Evolutionary conservation across 2,329 filamentous ascomycete genomes (phyloP).

Genomic region (Fusarium austroafricanum): DNA sequence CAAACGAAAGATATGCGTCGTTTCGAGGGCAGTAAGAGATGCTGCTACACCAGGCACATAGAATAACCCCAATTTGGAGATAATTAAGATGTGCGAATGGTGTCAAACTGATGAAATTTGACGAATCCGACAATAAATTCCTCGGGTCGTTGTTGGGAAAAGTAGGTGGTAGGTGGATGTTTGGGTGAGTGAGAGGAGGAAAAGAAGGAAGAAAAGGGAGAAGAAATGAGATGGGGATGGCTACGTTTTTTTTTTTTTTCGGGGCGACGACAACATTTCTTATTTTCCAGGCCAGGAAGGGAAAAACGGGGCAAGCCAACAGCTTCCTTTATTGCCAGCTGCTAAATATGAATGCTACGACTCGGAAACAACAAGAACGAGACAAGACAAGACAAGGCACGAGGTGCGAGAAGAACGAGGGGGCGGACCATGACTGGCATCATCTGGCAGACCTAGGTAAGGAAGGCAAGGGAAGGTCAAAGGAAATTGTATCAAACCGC

Average conservation of each 20-base stretch:
- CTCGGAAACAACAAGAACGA: conserved; percentile 38
- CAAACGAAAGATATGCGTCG: conserved; percentile 37
- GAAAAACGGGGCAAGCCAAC: conserved; percentile 60
- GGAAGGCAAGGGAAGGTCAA: conserved; percentile 39
- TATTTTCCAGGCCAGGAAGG: conserved; percentile 55
- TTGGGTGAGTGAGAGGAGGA: conserved; percentile 40
- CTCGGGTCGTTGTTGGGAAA: conserved; percentile 52
- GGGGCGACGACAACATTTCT: conserved; percentile 57
- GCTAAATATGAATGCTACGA: conserved; percentile 43
- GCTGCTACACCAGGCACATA: conserved; percentile 48
- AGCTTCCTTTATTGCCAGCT: conserved; percentile 36
- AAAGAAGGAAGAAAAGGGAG: conserved; percentile 40
- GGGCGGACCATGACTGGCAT: conserved; percentile 38
- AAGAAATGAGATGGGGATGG: conserved; percentile 59
- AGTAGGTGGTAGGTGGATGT: conserved; percentile 46
- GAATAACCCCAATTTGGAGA: conserved; percentile 53
- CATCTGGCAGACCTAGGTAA: conserved; percentile 35
- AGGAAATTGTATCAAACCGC: conserved; percentile 47
- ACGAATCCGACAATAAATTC: conserved; percentile 44
- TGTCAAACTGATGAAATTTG: conserved; percentile 58
- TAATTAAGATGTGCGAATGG: conserved; percentile 50
- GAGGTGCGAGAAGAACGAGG: conserved; percentile 40
- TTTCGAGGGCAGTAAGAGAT: conserved; percentile 45
- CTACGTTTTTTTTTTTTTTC: conserved; percentile 64
- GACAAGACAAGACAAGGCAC: conserved; percentile 38